Conservation (phyloP, 2,329 filamentous ascomycete species). For the Madurella mycetomatis region DNA sequence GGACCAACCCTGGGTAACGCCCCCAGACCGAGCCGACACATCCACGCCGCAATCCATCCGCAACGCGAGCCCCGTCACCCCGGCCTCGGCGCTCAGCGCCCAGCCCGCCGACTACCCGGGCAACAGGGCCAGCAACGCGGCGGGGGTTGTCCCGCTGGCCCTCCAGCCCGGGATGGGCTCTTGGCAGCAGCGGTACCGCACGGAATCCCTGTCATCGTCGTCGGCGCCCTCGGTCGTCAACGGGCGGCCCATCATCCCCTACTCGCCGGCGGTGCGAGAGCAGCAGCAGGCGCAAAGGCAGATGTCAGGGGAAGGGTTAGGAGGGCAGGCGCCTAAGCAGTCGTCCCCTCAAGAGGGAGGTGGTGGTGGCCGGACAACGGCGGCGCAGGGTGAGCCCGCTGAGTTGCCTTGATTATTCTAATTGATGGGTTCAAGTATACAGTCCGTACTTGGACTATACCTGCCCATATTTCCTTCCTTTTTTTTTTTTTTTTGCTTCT, state of each 20-base stretch:
- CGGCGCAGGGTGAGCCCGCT: neutral
- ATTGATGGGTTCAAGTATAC: neutral
- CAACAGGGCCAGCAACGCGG: neutral
- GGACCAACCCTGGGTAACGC: neutral
- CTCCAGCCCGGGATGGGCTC: conserved; percentile 17
- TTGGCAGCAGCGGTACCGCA: conserved; percentile 9
- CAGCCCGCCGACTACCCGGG: conserved; percentile 1
- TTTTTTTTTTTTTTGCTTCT: neutral
- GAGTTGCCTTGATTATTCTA: neutral
- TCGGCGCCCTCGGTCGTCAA: neutral
- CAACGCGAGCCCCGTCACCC: conserved; percentile 5
- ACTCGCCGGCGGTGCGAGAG: too few relatives aligned
- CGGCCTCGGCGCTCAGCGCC: conserved; percentile 11
- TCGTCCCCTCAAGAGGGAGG: too few relatives aligned
- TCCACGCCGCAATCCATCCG: conserved; percentile 14
- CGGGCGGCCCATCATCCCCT: neutral
- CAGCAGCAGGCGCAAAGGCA: too few relatives aligned
- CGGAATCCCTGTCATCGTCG: neutral
- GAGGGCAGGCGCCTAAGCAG: too few relatives aligned
- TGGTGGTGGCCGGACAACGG: too few relatives aligned
- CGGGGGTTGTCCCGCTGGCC: conserved; percentile 8
- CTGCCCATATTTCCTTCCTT: neutral
- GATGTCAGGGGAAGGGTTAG: too few relatives aligned
- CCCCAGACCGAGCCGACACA: conserved; percentile 1
- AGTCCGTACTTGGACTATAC: too few relatives aligned